A percentile compares a stretch with the other conserved stretches of the same genome.
phyloP scores from a whole-genome alignment of 148 eudicot genomes.

The Silene uniflora region DNA sequence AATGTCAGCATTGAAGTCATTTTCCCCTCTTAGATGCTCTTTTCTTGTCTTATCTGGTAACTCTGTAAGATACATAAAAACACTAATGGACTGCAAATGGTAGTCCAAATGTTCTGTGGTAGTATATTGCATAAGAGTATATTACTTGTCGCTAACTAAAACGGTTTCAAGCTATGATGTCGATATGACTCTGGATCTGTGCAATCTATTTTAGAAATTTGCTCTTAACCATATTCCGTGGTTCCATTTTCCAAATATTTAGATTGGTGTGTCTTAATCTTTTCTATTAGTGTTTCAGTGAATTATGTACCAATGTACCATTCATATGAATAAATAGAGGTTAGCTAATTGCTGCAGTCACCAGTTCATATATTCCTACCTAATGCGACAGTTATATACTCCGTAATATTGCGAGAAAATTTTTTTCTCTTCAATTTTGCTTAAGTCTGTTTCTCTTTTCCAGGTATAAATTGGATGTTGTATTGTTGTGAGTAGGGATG shows the following conservation, averaged over 20 bases:
- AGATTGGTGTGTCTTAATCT: too few relatives aligned
- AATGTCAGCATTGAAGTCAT: neutral
- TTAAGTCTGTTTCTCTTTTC: slow-evolving; percentile 21
- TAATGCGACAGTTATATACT: too few relatives aligned
- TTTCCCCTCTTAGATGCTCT: neutral
- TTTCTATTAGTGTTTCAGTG: neutral
- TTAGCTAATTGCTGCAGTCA: slow-evolving; percentile 1
- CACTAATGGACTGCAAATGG: neutral
- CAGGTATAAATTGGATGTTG: slow-evolving; percentile 88
- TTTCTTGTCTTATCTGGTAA: neutral
- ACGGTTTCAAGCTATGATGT: neutral
- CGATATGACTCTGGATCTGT: neutral
- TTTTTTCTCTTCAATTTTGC: neutral
- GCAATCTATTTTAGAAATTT: neutral
- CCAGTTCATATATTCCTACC: too few relatives aligned
- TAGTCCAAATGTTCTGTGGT: neutral
- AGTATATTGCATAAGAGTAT: neutral
- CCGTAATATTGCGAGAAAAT: neutral
- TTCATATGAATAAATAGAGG: neutral
- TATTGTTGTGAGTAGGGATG: too few relatives aligned
- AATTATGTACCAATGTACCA: neutral
- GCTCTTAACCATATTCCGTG: neutral
- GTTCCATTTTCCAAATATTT: neutral
- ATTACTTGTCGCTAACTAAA: too few relatives aligned
- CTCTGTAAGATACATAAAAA: neutral